These are phyloP conservation scores for Rosa lucieae DNA, from an alignment of 306 rosid genomes.

Conservation along the genomic window DNA sequence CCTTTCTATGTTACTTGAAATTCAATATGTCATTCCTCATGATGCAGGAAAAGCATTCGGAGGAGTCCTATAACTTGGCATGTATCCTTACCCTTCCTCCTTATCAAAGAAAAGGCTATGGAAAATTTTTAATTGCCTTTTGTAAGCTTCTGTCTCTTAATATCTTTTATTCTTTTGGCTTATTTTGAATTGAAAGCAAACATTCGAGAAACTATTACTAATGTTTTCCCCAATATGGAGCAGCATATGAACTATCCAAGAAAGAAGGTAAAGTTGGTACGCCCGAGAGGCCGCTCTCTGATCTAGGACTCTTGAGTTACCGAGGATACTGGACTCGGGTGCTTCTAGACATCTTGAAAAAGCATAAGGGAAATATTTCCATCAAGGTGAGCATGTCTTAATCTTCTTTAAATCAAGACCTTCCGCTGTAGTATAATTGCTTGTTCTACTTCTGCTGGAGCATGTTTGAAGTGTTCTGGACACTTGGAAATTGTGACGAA, in stretches of 20 bases:
- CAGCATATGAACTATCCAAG: conserved; percentile 98
- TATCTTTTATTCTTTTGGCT: background rate
- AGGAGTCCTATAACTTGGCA: conserved; percentile 96
- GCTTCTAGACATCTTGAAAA: conserved; percentile 87
- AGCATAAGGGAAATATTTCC: conserved; percentile 95
- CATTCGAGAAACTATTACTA: conserved; percentile 1
- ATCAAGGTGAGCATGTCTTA: conserved; percentile 63
- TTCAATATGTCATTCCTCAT: conserved; percentile 1
- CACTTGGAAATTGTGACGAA: background rate
- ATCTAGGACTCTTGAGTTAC: conserved; percentile 92
- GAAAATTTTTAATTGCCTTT: conserved; percentile 94
- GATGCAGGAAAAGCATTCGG: conserved; percentile 95
- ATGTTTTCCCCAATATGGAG: conserved; percentile 37
- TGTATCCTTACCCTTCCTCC: conserved; percentile 99
- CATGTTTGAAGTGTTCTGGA: background rate
- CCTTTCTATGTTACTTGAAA: background rate
- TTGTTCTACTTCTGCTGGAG: background rate
- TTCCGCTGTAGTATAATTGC: background rate
- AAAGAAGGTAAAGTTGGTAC: conserved; percentile 98
- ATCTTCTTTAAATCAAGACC: background rate
- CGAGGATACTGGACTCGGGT: conserved; percentile 99
- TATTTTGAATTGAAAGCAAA: background rate
- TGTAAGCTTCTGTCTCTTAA: conserved; percentile 52
- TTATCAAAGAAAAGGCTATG: conserved; percentile 99
- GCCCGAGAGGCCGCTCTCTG: conserved; percentile 98